Evolutionary conservation across 129 eudicot species (phyloP).

Genomic region (Saussurea involucrata): DNA sequence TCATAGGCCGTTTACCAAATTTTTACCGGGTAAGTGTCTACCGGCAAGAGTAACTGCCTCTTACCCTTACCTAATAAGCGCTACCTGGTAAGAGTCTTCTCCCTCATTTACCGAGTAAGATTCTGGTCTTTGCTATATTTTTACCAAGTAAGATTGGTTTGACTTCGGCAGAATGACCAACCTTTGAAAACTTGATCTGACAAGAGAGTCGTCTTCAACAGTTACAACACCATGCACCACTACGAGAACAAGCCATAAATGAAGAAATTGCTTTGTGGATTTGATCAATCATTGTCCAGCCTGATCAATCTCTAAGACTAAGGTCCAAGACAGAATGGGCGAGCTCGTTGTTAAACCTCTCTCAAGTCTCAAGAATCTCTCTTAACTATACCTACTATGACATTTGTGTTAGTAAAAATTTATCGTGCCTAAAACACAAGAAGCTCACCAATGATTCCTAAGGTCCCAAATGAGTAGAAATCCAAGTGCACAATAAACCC

Average conservation of each 20-base stretch:
- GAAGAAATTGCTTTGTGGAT: slow-evolving; percentile 26
- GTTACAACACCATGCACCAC: slow-evolving; percentile 1
- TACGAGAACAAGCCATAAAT: slow-evolving; percentile 12
- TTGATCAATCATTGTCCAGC: slow-evolving; percentile 6
- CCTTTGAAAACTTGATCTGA: not conserved
- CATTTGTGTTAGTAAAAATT: too few relatives aligned
- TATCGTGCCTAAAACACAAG: too few relatives aligned
- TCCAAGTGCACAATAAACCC: too few relatives aligned
- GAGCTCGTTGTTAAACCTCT: slow-evolving; percentile 23
- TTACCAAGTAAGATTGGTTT: slow-evolving; percentile 18
- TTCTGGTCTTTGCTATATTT: too few relatives aligned
- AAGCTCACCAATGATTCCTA: too few relatives aligned
- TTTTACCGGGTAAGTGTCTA: too few relatives aligned
- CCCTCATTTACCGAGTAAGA: too few relatives aligned
- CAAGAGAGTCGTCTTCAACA: slow-evolving; percentile 19
- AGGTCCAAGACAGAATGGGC: slow-evolving; percentile 22
- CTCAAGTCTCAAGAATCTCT: slow-evolving; percentile 19
- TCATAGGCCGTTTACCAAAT: too few relatives aligned
- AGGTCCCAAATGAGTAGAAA: too few relatives aligned
- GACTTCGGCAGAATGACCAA: slow-evolving; percentile 24
- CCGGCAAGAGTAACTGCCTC: too few relatives aligned
- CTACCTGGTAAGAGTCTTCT: too few relatives aligned
- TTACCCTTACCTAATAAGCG: too few relatives aligned
- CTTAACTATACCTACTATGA: slow-evolving; percentile 21
- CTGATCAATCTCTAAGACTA: slow-evolving; percentile 23